Base-by-base conservation (phyloP, 1,139 yeast species). In the Arxiozyma slooffiae region DNA sequence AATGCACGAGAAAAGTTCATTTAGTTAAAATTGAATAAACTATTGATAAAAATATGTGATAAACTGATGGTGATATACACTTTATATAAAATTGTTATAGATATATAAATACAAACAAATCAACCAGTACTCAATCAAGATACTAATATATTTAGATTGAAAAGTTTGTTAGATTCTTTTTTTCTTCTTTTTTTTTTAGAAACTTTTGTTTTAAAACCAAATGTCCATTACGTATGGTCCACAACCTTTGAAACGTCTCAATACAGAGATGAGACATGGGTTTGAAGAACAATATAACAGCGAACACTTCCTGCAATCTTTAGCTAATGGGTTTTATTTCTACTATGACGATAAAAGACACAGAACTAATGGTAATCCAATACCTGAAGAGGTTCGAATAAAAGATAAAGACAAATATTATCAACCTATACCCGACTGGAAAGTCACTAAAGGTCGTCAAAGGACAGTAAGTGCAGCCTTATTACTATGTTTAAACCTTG, bases 401-500 rank as follows among this genome's bases (percentile, higher is more conserved):
- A 62, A 67, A 23, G 74, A 75, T 21, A 70, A 71, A 50, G 74
- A 76, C 48, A 70, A 70, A 36, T 78, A 77, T 55, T 82, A 80
- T 64, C 87, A 83, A 62, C 85, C 87, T 3, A 83, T 84, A 6
- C 70, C 80, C 5, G 97, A 92, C 62, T 92, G 98, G 98, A 85
- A 94, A 59, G 78, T 82, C 37, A 85, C 88, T 77, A 81, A 84
- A 56, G 96, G 89, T 60, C 79, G 96, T 42, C 96, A 86, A 63
- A 85, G 90, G 64, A 94, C 99, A 1, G 89, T 90, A n/a, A 82
- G 87, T 53, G 98, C 97, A 0, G 97, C 96, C 16, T 72, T 92
- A 30, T 90, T 92, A 49, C 71, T 92, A 47, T 92, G 99, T 66
- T 73, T 92, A 43, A 92, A 94, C 63, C 71, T 92, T 47, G 97